phyloP scores from a whole-genome alignment of 2,329 filamentous ascomycete genomes.

The Ambrosiella xylebori region DNA sequence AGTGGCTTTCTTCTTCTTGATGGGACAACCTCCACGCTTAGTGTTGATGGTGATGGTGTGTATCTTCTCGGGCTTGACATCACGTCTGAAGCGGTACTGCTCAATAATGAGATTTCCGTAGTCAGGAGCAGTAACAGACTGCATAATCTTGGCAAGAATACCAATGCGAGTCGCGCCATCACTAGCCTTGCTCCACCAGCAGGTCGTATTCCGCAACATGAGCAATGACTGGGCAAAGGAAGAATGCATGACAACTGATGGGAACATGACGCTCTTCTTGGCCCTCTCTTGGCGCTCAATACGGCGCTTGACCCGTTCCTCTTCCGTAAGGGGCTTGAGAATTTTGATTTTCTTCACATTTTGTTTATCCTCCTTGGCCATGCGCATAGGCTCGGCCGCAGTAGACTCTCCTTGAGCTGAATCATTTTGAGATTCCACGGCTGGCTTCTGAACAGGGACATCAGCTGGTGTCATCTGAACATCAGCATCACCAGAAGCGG shows the following conservation, averaged over 20 bases:
- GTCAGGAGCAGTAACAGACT: not conserved
- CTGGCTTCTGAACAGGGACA: too few species aligned
- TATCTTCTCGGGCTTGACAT: not conserved
- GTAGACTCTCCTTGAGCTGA: not conserved
- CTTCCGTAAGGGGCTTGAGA: not conserved
- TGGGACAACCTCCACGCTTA: constrained; percentile 1
- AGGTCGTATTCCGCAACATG: constrained; percentile 9
- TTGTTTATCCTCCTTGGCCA: not conserved
- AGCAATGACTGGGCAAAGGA: constrained; percentile 7
- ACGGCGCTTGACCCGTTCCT: not conserved
- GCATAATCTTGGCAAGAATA: constrained; percentile 6
- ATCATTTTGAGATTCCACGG: too few species aligned
- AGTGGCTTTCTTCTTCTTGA: constrained; percentile 5
- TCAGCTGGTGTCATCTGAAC: too few species aligned
- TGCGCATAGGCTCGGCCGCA: not conserved
- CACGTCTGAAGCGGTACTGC: constrained; percentile 1
- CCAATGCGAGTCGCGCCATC: constrained; percentile 5
- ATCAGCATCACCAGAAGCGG: too few species aligned
- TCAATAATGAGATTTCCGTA: constrained; percentile 7
- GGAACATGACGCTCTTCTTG: constrained; percentile 4
- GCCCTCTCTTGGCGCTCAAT: not conserved
- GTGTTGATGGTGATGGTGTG: constrained; percentile 3
- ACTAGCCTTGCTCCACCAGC: constrained; percentile 10
- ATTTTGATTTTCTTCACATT: not conserved
- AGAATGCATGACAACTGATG: constrained; percentile 6